phyloP scores from a whole-genome alignment of 371 early-diverging fungal species.

The Nematocida sp. region DNA sequence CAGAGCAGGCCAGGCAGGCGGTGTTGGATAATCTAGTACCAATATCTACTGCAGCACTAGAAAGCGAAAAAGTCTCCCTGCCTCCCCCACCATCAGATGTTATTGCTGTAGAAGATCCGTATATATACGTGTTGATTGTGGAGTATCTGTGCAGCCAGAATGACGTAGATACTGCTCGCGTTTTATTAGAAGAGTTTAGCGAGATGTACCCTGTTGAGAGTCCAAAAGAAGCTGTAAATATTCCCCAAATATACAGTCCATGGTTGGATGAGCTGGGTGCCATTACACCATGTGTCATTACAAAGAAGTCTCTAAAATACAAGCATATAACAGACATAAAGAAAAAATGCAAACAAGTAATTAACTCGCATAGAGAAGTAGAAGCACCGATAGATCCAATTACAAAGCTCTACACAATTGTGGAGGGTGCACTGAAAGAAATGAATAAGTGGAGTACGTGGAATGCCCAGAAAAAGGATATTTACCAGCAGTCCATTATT shows the following conservation, averaged over 20 bases:
- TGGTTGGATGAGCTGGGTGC: slow-evolving; percentile 39
- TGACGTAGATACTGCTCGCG: slow-evolving; percentile 23
- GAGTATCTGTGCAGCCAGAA: slow-evolving; percentile 33
- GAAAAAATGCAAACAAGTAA: not conserved
- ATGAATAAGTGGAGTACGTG: not conserved
- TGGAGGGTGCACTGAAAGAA: not conserved
- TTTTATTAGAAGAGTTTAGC: slow-evolving; percentile 33
- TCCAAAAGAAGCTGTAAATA: not conserved
- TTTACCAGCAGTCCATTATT: not conserved
- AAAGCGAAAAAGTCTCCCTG: not conserved
- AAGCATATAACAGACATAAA: slow-evolving; percentile 13
- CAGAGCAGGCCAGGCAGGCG: not conserved
- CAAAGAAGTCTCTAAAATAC: not conserved
- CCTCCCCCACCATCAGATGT: not conserved
- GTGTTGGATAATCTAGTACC: not conserved
- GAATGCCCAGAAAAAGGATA: not conserved
- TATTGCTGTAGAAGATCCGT: not conserved
- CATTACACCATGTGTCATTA: not conserved
- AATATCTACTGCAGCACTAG: not conserved
- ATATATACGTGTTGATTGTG: slow-evolving; percentile 28
- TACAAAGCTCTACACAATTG: not conserved
- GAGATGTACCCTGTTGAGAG: not conserved
- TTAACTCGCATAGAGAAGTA: not conserved
- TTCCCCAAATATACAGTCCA: slow-evolving; percentile 24
- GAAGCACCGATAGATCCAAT: not conserved